Evolutionary conservation across 2,329 filamentous ascomycete species (phyloP).

Genomic region (Furcasterigmium sp.): DNA sequence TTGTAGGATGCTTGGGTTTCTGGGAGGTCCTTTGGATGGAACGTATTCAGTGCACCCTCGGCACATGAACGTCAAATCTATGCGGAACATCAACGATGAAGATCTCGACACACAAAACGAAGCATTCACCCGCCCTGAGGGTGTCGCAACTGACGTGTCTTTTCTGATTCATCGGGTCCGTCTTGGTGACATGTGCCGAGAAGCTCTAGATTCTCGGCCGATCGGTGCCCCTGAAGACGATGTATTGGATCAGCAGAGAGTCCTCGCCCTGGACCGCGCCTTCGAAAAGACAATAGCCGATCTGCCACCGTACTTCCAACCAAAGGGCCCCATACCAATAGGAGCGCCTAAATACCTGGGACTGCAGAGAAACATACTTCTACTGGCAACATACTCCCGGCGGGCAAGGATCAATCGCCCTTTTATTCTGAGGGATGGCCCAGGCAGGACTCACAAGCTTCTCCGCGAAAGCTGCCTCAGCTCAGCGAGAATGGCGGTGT

Average conservation of each 20-base stretch:
- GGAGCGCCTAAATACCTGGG: constrained; percentile 9
- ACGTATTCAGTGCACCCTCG: constrained; percentile 29
- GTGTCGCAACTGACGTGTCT: constrained; percentile 27
- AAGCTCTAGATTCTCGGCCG: constrained; percentile 25
- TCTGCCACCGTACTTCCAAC: constrained; percentile 14
- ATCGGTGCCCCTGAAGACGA: constrained; percentile 20
- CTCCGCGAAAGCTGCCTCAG: constrained; percentile 14
- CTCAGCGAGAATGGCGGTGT: constrained; percentile 17
- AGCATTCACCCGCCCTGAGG: constrained; percentile 20
- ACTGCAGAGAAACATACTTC: constrained; percentile 15
- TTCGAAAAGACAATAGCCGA: constrained; percentile 13
- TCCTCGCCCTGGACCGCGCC: constrained; percentile 25
- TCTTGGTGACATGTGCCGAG: constrained; percentile 29
- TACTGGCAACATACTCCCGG: constrained; percentile 16
- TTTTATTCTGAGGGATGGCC: constrained; percentile 15
- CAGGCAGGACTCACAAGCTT: constrained; percentile 3
- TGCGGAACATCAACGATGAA: constrained; percentile 31
- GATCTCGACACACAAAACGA: constrained; percentile 24
- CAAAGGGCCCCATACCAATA: constrained; percentile 7
- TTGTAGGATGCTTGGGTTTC: constrained; percentile 29
- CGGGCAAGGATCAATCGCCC: constrained; percentile 19
- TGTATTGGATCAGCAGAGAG: constrained; percentile 21
- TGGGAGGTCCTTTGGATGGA: constrained; percentile 26
- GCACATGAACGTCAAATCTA: constrained; percentile 32
- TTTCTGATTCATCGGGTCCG: constrained; percentile 31